phyloP scores from a whole-genome alignment of 1,284 basidiomycete species.

The Filobasidium uniguttulatum region DNA sequence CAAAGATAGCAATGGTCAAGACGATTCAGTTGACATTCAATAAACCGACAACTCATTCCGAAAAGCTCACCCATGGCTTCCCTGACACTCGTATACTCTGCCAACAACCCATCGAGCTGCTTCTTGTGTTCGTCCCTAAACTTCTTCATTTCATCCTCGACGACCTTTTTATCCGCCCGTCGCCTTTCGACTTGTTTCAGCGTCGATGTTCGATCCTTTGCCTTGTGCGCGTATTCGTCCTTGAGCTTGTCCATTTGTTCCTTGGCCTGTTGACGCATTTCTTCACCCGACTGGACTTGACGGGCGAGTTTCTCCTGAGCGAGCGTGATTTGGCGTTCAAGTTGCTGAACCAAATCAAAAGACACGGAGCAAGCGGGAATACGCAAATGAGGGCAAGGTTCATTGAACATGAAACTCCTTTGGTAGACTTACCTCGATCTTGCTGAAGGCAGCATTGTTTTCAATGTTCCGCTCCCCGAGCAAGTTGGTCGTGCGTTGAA shows the following conservation, averaged over 20 bases:
- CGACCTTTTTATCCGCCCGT: background rate
- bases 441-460: constrained; percentile 1
- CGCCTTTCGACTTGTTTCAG: background rate
- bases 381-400: too few species aligned
- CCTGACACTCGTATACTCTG: background rate
- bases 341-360: background rate
- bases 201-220: background rate
- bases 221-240: background rate
- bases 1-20: background rate
- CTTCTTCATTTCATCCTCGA: constrained; percentile 1
- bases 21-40: background rate
- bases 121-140: background rate
- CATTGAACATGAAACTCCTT: background rate
- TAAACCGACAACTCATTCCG: background rate
- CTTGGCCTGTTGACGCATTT: constrained; percentile 2
- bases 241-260: background rate
- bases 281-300: background rate
- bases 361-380: background rate
- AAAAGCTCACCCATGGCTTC: background rate
- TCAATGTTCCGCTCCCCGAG: background rate
- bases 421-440: background rate
- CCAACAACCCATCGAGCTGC: background rate
- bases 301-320: background rate
- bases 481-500: background rate
- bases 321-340: background rate